Base-by-base conservation (phyloP, 768 basidiomycete species). In the Mrakia hoshinonis region DNA sequence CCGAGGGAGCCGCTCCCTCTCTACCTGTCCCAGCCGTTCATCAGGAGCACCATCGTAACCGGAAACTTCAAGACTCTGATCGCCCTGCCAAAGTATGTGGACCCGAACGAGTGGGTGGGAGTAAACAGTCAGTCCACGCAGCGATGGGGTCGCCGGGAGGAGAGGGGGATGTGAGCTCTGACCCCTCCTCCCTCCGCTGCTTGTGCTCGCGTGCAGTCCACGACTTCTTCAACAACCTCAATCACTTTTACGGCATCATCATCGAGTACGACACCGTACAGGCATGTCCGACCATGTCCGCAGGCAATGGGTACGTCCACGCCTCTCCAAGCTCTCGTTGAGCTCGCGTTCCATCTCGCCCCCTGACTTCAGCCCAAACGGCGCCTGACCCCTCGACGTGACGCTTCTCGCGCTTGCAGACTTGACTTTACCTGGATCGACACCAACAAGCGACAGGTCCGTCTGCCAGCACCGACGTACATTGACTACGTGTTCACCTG, bases 51-150 rank as follows among this genome's bases (percentile, higher is more conserved):
- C 0, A 84, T 98, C 54, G 94, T 98, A 72, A 97, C 95, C 79
- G 95, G 95, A 29, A 96, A 93, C 81, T 97, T 96, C 83, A 97
- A 95, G 82, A 96, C 93, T 3, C 97, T 98, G 76, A 93, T 97
- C 70, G 89, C 92, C 81, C 84, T 92, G 67, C 95, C 95, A 9
- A 96, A 95, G 79, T 96, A 94, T 76, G 89, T 91, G 36, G 92
- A 95, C 78, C 87, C 91, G 70, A 94, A 92, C 85, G 93, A 96
- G 78, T 96, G 93, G 93, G 93, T 95, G 36, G 93, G 92, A 13
- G 89, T 92, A 52, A 95, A 95, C 77, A 86, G 93, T 95, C 76
- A 78, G 88, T 84, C 4, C 22, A 3, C 43, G 43, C 43, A 43
- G 43, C 43, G 43, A 43, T 43, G 43, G 43, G 7, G 43, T 43